Percentiles rank a stretch among this genome's conserved stretches.
Evolutionary conservation across 139 green algal species (phyloP).

Genomic region (Picochlorum sp.): DNA sequence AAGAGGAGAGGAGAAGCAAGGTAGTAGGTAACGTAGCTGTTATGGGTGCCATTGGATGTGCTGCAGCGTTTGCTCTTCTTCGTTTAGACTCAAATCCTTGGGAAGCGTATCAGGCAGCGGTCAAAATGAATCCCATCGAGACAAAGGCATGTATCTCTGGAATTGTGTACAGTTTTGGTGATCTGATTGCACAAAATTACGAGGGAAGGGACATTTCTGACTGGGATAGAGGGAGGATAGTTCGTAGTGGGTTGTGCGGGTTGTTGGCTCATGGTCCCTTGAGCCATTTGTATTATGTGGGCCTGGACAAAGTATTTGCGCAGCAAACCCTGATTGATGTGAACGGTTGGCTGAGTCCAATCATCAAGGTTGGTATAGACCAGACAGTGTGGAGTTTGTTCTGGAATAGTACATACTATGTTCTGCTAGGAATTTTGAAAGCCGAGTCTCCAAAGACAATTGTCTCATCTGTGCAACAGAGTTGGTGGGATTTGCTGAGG

Average conservation of each 20-base stretch:
- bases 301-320: conserved; percentile 17
- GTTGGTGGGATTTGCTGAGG: conserved; percentile 24
- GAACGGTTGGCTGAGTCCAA: conserved; percentile 7
- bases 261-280: conserved; percentile 32
- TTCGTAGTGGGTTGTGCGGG: conserved; percentile 22
- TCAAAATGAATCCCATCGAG: conserved; percentile 11
- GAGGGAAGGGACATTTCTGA: conserved; percentile 20
- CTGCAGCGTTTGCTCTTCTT: neutral
- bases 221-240: conserved; percentile 18
- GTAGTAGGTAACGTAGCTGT: conserved; percentile 1
- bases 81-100: neutral
- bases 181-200: conserved; percentile 36
- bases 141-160: conserved; percentile 27
- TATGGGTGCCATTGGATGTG: neutral
- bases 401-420: conserved; percentile 35
- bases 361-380: conserved; percentile 34
- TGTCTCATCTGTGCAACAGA: conserved; percentile 11
- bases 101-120: conserved; percentile 8
- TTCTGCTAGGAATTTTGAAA: conserved; percentile 25
- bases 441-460: conserved; percentile 21
- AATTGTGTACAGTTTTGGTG: conserved; percentile 27
- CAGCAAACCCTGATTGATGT: conserved; percentile 4
- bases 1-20: conserved; percentile 7
- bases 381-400: conserved; percentile 33
- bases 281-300: conserved; percentile 29